Percentiles rank a stretch among this genome's conserved stretches.
These are phyloP conservation scores for Allantophomopsis lycopodina DNA, from an alignment of 2,329 filamentous ascomycete species.

Conservation along the genomic window DNA sequence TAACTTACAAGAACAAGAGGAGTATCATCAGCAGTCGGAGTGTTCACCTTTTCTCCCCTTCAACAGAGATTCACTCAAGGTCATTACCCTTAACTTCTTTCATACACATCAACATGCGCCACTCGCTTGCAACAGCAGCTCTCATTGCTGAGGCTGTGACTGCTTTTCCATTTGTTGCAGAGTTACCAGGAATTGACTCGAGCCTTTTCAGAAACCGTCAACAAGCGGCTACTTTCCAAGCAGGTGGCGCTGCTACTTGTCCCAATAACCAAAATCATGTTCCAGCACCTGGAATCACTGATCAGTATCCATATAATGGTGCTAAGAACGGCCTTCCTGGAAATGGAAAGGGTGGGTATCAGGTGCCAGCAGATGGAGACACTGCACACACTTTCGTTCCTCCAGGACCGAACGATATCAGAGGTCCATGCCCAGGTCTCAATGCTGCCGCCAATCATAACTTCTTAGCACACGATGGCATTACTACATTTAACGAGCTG, in stretches of 20 bases:
- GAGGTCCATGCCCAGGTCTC: constrained; percentile 25
- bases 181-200: constrained; percentile 21
- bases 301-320: constrained; percentile 25
- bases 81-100: no score
- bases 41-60: no score
- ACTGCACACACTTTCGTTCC: constrained; percentile 21
- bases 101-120: constrained; percentile 7
- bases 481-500: constrained; percentile 14
- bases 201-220: constrained; percentile 18
- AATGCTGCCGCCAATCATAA: constrained; percentile 26
- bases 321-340: constrained; percentile 27
- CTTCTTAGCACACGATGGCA: constrained; percentile 24
- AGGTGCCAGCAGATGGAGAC: constrained; percentile 27
- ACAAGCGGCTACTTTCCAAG: constrained; percentile 13
- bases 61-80: no score
- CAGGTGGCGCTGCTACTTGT: constrained; percentile 9
- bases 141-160: constrained; percentile 7
- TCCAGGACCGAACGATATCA: constrained; percentile 22
- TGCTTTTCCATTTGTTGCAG: constrained; percentile 24
- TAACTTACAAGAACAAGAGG: no score
- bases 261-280: constrained; percentile 24
- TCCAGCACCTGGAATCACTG: constrained; percentile 19
- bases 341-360: constrained; percentile 24
- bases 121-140: constrained; percentile 6
- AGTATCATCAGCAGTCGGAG: no score